Evolutionary conservation across 208 protist genomes (phyloP), one percentile per base, ranked within the genome.

Genomic region (Crithidia brevicula): DNA sequence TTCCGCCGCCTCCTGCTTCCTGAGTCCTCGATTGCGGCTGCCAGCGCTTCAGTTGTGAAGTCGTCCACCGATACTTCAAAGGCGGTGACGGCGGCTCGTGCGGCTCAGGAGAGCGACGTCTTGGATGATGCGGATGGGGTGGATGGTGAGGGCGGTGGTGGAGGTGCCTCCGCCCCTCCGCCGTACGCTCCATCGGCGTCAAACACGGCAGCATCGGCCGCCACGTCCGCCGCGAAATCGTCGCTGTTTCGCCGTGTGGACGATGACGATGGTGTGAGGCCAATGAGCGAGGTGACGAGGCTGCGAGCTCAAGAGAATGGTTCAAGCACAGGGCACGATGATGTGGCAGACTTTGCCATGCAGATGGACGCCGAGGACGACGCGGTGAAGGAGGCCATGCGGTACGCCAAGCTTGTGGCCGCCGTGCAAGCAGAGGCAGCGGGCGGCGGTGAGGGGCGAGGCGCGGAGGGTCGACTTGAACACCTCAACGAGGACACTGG

Each of bases 331-430:
- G 13, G 42, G 4, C 10, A 36, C 15, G 30, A 8, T 13, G 54
- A 18, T 28, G 23, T 25, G 8, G 3, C 22, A 1, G 51, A 28
- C 30, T 67, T 86, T 5, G 52, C 83, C 11, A 33, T 92, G 50
- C 61, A 82, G 70, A 63, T 91, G 53, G 79, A 94, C 57, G 51
- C 46, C 22, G 71, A 84, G 13, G 83, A 91, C 42, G 83, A 78
- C 11, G 88, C 85, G 46, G 79, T 94, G 42, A 69, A 53, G 58
- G 85, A 89, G 81, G 84, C 85, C n/a, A 91, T 67, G 36, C 82
- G 81, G 61, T 79, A 89, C 59, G 82, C 85, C 8, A 68, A 49
- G 27, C 42, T 52, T 8, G 25, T 83, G 22, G 61, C 62, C 9
- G 70, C 63, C n/a, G 22, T 76, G 16, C 64, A 77, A 28, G 62